Evolutionary conservation across 768 basidiomycete species (phyloP).

Genomic region (Russula olivacea): DNA sequence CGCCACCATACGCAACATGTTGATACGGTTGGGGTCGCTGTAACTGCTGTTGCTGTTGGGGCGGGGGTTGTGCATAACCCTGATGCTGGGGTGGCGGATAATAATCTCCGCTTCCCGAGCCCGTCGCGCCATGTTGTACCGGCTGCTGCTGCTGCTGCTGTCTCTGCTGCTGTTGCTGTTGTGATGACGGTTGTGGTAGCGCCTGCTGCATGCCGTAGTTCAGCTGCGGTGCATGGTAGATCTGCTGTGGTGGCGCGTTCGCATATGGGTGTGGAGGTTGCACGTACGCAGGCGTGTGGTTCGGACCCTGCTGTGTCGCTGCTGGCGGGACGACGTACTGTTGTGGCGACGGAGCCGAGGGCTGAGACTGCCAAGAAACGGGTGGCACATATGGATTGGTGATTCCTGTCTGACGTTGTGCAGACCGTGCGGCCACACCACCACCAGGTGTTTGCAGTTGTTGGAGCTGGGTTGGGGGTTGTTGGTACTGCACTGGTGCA

Average conservation of each 20-base stretch:
- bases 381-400: conserved; percentile 10
- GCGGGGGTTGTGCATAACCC: conserved; percentile 13
- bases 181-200: neutral
- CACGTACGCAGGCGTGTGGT: conserved; percentile 14
- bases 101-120: conserved; percentile 18
- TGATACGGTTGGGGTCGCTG: conserved; percentile 34
- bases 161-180: conserved; percentile 28
- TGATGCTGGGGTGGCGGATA: conserved; percentile 14
- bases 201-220: conserved; percentile 12
- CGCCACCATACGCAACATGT: conserved; percentile 30
- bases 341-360: conserved; percentile 11
- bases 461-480: conserved; percentile 34
- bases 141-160: conserved; percentile 18
- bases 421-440: neutral
- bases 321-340: conserved; percentile 22
- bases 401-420: conserved; percentile 19
- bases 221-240: conserved; percentile 1
- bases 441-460: conserved; percentile 22
- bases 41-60: conserved; percentile 27
- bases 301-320: conserved; percentile 19
- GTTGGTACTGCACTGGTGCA: conserved; percentile 32
- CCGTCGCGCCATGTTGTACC: conserved; percentile 7
- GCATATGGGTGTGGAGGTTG: conserved; percentile 22
- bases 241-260: conserved; percentile 19
- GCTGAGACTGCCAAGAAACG: conserved; percentile 3